Evolutionary conservation across 2,329 filamentous ascomycete species (phyloP).

Genomic region (Aspergillus sp.): DNA sequence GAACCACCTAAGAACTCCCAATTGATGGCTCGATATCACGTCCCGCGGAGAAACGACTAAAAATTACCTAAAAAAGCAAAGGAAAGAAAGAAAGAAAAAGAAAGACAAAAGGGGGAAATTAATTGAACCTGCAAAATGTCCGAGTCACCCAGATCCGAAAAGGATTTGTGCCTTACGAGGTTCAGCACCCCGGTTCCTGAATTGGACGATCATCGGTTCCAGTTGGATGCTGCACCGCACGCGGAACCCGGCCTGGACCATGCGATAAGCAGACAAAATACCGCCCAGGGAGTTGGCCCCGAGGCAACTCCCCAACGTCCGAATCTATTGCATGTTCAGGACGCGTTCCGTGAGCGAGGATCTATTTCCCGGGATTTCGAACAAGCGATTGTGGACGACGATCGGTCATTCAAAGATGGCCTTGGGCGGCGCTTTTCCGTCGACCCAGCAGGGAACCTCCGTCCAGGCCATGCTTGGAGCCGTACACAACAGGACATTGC

Average conservation of each 20-base stretch:
- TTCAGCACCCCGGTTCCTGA: conserved; percentile 59
- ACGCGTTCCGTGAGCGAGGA: conserved; percentile 37
- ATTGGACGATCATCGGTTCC: conserved; percentile 75
- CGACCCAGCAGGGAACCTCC: conserved; percentile 35
- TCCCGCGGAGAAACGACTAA: not conserved
- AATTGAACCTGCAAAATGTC: conserved; percentile 29
- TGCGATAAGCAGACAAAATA: conserved; percentile 28
- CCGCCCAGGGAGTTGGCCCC: conserved; percentile 42
- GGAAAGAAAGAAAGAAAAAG: not conserved
- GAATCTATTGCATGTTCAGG: conserved; percentile 41
- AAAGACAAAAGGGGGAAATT: not conserved
- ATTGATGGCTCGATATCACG: not conserved
- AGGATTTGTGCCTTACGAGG: conserved; percentile 50
- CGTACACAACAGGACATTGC: conserved; percentile 32
- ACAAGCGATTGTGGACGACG: conserved; percentile 74
- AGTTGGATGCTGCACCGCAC: conserved; percentile 30
- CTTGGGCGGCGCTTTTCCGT: conserved; percentile 33
- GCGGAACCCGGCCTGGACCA: conserved; percentile 33
- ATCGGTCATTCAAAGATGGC: conserved; percentile 35
- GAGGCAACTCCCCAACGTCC: conserved; percentile 45
- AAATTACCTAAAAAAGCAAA: conserved; percentile 1
- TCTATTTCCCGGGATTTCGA: conserved; percentile 74
- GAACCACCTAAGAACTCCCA: not conserved
- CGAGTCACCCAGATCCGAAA: conserved; percentile 59
- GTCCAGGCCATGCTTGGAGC: conserved; percentile 28